Conservation (phyloP, 805 yeast genomes). For the Metschnikowia vanudenii region DNA sequence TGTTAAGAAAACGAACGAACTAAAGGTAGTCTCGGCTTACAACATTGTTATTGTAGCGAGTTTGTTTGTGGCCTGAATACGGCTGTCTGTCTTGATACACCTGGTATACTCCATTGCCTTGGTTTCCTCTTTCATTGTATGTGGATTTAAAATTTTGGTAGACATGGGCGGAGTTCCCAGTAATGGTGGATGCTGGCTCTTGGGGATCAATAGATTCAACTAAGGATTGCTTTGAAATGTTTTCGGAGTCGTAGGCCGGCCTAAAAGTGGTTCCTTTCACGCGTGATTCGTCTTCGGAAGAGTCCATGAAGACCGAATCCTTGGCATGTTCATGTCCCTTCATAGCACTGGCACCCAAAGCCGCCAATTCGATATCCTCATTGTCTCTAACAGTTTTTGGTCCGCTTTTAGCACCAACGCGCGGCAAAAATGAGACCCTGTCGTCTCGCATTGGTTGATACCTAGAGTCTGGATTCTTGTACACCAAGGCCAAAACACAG, state of each 20-base stretch:
- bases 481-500: conserved; percentile 77
- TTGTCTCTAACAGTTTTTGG: conserved; percentile 26
- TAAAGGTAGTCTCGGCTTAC: conserved; percentile 11
- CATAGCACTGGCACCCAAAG: conserved; percentile 69
- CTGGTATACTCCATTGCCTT: conserved; percentile 7
- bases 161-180: conserved; percentile 37
- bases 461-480: conserved; percentile 91
- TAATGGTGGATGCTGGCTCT: conserved; percentile 43
- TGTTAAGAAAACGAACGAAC: background rate
- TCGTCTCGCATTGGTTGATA: conserved; percentile 97
- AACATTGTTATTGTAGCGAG: conserved; percentile 1
- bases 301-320: conserved; percentile 27
- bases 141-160: conserved; percentile 24
- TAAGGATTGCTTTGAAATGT: conserved; percentile 14
- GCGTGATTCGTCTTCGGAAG: conserved; percentile 30
- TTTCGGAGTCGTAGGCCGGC: conserved; percentile 15
- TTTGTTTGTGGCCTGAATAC: background rate
- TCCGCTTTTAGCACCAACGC: conserved; percentile 40
- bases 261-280: conserved; percentile 8
- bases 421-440: conserved; percentile 89
- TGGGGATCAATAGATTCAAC: conserved; percentile 34
- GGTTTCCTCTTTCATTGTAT: conserved; percentile 11
- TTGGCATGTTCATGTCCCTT: conserved; percentile 52
- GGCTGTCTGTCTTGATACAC: conserved; percentile 10
- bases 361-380: conserved; percentile 64